Base-by-base conservation (phyloP, 805 yeast species). In the Saccharomyces kudriavzevii region DNA sequence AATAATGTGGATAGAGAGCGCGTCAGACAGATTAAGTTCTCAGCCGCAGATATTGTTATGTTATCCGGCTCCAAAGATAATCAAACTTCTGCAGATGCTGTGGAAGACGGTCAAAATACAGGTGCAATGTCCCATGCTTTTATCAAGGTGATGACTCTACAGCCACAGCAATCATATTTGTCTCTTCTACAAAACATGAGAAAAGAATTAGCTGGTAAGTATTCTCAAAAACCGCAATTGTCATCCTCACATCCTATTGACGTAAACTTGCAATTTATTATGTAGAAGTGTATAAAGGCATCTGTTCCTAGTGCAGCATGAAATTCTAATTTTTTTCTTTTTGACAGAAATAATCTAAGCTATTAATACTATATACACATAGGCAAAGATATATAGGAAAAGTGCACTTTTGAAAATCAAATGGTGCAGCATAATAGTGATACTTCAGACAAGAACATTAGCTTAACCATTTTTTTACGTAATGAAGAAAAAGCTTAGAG, bases 51-150 rank as follows among this genome's bases (percentile, higher is more conserved):
- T 69, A 87, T 84, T 20, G 79, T 88, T 25, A 78, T 82, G 70
- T 72, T 88, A 52, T 82, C 89, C 2, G 96, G 96, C 4, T 89
- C 96, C 59, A 87, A 85, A 65, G 96, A 88, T 69, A 77, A 80
- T 51, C 96, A 88, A 70, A 88, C 96, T 0, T 79, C 85, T 30
- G 96, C 96, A 5, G 96, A 88, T 68, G 86, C 96, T 0, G 74
- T 73, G 22, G 89, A 85, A 64, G 82, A 80, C 40, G 90, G 91
- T 27, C 71, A 69, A 11, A 79, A 83, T 45, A 86, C 94, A 0
- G 96, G 96, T 54, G 96, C 96, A 3, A 84, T 88, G 87, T 84
- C 90, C 25, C 86, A 81, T 71, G 85, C 95, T 0, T 87, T 89
- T 62, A 75, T 87, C 48, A 74, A 76, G 56, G 91, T 86, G 8